phyloP scores from a whole-genome alignment of 2,329 filamentous ascomycete species.

The Helicocarpus griseus region DNA sequence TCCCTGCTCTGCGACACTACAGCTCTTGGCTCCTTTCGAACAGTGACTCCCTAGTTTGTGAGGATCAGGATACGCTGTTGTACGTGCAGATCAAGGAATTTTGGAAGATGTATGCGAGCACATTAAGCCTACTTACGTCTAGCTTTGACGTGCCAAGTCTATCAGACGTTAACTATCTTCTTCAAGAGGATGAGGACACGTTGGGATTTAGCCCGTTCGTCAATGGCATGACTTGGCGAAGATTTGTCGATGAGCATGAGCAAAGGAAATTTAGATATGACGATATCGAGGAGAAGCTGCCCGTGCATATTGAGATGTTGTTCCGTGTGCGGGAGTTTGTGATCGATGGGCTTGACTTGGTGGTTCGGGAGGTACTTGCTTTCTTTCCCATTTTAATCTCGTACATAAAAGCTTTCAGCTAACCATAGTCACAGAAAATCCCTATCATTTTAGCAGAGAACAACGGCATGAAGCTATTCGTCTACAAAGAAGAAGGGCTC shows the following conservation, averaged over 20 bases:
- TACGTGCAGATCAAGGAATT: constrained; percentile 50
- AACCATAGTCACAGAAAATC: constrained; percentile 27
- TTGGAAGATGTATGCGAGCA: constrained; percentile 57
- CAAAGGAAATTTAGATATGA: constrained; percentile 45
- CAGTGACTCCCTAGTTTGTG: constrained; percentile 44
- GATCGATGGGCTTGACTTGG: constrained; percentile 50
- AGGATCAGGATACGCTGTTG: constrained; percentile 44
- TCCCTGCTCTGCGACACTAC: constrained; percentile 57
- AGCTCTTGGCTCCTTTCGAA: constrained; percentile 57
- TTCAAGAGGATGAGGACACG: constrained; percentile 59
- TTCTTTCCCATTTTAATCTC: constrained; percentile 8
- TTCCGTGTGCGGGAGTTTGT: constrained; percentile 55
- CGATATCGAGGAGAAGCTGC: constrained; percentile 40
- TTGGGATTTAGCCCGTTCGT: constrained; percentile 55
- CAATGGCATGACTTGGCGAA: constrained; percentile 38
- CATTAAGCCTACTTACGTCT: constrained; percentile 49
- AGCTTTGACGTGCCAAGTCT: constrained; percentile 51
- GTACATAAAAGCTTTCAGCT: constrained; percentile 14
- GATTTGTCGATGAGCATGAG: constrained; percentile 41
- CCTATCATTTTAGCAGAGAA: constrained; percentile 40
- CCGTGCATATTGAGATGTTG: constrained; percentile 56
- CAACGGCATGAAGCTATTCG: constrained; percentile 37
- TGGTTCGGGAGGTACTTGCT: constrained; percentile 36
- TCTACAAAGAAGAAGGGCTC: constrained; percentile 44
- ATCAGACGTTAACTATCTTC: constrained; percentile 49